Base-by-base conservation (phyloP, 2,329 filamentous ascomycete species). In the Neocatenulostroma microsporum region DNA sequence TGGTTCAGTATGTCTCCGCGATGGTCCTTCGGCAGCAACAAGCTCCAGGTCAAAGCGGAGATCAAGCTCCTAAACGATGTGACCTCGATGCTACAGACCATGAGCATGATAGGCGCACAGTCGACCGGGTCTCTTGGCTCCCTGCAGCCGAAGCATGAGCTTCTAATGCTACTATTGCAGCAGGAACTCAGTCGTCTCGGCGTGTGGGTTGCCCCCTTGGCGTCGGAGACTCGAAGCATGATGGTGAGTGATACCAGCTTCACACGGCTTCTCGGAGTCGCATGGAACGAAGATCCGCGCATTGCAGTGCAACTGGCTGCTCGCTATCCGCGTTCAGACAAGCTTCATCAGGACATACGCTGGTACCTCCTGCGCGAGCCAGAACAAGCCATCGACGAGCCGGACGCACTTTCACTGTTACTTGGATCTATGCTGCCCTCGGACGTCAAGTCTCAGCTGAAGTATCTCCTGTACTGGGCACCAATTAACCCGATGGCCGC, bases 1-100 rank as follows among this genome's bases (percentile, higher is more conserved):
- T 98, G 93, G 93, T 99, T 98, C 62, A 76, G 72, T 25, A 76
- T 80, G 47, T 69, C 84, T 5, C 85, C 88, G 11, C 77, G 69
- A 48, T 98, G 91, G 89, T 94, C 91, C 0, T 96, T 91, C 61
- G 91, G 91, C 39, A 91, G 89, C 51, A 98, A 95, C 56, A 76
- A 84, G 32, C 66, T 98, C 12, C 91, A 98, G 57, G 70, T 96
- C 34, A 96, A 94, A 66, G 89, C 93, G 0, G 91, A 99, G 62
- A 77, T 86, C 21, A 82, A 82, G 47, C 68, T 94, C 13, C 73
- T 96, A 25, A 72, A 73, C 5, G 87, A 95, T 56, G 79, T 95
- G 23, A 68, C 80, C 32, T 59, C 64, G 9, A 74, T 79, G 11
- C 63, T 98, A 43, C 77, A 78, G 44, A 70, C 66, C 3, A 73